These are phyloP conservation scores for Annulohypoxylon nitens DNA, from an alignment of 495 filamentous ascomycete species.

Conservation along the genomic window DNA sequence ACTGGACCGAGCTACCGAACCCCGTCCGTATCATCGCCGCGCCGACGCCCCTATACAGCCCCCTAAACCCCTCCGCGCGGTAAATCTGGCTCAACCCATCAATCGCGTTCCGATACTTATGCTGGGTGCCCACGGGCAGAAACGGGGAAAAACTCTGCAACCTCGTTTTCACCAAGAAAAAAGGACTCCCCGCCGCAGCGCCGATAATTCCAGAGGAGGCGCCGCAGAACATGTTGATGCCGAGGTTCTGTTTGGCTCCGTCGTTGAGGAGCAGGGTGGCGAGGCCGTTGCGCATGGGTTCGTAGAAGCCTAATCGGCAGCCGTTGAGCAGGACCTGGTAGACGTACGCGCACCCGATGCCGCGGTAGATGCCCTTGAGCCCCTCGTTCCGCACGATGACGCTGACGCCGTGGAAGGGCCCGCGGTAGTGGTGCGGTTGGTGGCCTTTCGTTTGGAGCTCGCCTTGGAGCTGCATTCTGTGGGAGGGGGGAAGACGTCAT, in stretches of 20 bases:
- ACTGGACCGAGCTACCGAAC: conserved; percentile 93
- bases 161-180: conserved; percentile 98
- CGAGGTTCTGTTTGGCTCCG: conserved; percentile 79
- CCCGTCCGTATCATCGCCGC: conserved; percentile 98
- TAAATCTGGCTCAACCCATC: conserved; percentile 88
- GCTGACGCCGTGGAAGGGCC: conserved; percentile 90
- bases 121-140: conserved; percentile 95
- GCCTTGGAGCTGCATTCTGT: conserved; percentile 93
- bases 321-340: conserved; percentile 98
- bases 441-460: conserved; percentile 90
- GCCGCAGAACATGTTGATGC: conserved; percentile 92
- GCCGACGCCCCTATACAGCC: conserved; percentile 88
- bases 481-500: conserved; percentile 20
- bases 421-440: conserved; percentile 87
- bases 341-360: conserved; percentile 92
- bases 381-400: conserved; percentile 96
- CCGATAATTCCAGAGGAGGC: conserved; percentile 90
- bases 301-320: conserved; percentile 97
- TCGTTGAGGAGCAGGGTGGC: conserved; percentile 77
- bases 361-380: conserved; percentile 84
- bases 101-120: conserved; percentile 86
- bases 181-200: conserved; percentile 90
- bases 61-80: conserved; percentile 77
- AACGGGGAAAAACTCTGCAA: conserved; percentile 95
- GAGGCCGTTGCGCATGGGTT: conserved; percentile 81